These are phyloP conservation scores for Nicotiana benthamiana DNA, from an alignment of 257 asterid genomes.

Conservation along the genomic window DNA sequence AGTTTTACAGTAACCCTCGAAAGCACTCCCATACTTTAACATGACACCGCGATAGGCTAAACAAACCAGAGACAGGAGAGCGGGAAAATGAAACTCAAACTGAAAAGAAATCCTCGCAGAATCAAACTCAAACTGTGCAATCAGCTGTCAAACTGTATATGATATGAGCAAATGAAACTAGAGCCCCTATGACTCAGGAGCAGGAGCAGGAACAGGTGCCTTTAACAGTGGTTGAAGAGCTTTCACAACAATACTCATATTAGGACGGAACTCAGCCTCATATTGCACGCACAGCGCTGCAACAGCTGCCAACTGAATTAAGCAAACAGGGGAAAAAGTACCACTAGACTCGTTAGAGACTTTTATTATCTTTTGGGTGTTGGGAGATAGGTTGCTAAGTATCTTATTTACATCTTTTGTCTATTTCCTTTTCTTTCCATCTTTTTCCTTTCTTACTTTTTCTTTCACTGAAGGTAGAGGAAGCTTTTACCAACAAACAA, in stretches of 20 bases:
- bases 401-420: not conserved
- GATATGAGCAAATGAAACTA: slow-evolving; percentile 4
- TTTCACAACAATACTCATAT: slow-evolving; percentile 89
- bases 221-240: slow-evolving; percentile 77
- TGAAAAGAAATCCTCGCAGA: not conserved
- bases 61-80: not conserved
- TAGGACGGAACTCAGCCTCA: slow-evolving; percentile 88
- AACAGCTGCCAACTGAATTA: slow-evolving; percentile 75
- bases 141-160: slow-evolving; percentile 18
- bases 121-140: not conserved
- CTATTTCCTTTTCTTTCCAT: too few species aligned
- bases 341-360: not conserved
- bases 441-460: too few species aligned
- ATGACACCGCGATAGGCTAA: not conserved
- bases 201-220: slow-evolving; percentile 38
- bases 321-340: not conserved
- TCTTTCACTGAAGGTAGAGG: not conserved
- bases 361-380: not conserved
- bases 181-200: not conserved
- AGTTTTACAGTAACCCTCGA: not conserved
- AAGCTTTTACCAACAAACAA: not conserved
- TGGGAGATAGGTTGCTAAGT: not conserved
- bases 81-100: not conserved
- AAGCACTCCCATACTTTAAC: not conserved
- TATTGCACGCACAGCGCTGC: slow-evolving; percentile 91